Conservation (phyloP, 2,329 filamentous ascomycete species). For the Hortaea sp. region DNA sequence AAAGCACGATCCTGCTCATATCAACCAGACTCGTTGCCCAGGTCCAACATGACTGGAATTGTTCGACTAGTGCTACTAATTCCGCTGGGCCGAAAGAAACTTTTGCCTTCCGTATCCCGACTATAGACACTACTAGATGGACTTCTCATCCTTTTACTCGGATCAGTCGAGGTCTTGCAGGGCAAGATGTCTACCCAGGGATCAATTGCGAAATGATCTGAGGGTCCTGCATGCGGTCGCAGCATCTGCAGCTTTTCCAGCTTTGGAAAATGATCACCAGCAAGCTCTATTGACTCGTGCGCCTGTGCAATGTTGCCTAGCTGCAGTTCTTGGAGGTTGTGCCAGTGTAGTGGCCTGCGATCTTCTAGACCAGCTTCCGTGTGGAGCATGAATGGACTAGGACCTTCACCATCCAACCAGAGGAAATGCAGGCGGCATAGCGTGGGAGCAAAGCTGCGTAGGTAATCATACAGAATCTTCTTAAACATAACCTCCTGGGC, state of each 20-base stretch:
- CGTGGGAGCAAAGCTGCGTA: slow-evolving; percentile 19
- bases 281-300: slow-evolving; percentile 5
- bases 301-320: slow-evolving; percentile 15
- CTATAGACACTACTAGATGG: slow-evolving; percentile 6
- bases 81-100: not conserved
- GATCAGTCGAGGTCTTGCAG: not conserved
- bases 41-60: not conserved
- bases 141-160: not conserved
- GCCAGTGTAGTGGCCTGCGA: slow-evolving; percentile 12
- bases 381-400: slow-evolving; percentile 20
- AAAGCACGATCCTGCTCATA: too few species aligned
- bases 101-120: not conserved
- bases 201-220: not conserved
- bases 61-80: not conserved
- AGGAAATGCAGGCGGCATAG: slow-evolving; percentile 19
- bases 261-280: slow-evolving; percentile 4
- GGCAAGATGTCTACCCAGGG: slow-evolving; percentile 11
- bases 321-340: slow-evolving; percentile 13
- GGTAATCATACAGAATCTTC: slow-evolving; percentile 22
- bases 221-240: not conserved
- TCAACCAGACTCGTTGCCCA: not conserved
- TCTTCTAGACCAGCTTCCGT: slow-evolving; percentile 8
- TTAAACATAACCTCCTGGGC: slow-evolving; percentile 18
- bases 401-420: slow-evolving; percentile 22
- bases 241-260: slow-evolving; percentile 8